A percentile compares a stretch with the other conserved stretches of the same genome.
phyloP scores from a whole-genome alignment of 345 rosid species.

The Eucalyptus guilfoylei region DNA sequence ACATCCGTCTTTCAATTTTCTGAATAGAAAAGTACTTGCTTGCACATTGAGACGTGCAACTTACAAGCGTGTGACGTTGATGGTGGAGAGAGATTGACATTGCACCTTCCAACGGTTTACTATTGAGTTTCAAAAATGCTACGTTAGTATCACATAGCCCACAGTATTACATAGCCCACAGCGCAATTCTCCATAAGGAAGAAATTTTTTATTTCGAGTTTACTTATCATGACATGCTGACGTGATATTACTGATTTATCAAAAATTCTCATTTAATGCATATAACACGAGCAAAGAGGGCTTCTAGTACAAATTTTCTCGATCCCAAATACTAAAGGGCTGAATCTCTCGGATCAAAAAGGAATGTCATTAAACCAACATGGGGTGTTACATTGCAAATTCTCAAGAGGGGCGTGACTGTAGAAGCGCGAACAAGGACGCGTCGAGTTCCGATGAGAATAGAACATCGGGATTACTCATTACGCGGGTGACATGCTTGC shows the following conservation, averaged over 20 bases:
- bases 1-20: not conserved
- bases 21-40: not conserved
- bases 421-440: not conserved
- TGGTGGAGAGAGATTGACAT: not conserved
- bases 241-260: rapidly evolving
- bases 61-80: not conserved
- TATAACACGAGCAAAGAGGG: too few relatives aligned
- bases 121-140: not conserved
- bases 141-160: too few relatives aligned
- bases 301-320: not conserved
- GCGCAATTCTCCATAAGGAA: not conserved
- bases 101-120: not conserved
- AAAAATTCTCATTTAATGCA: too few relatives aligned
- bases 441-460: rapidly evolving
- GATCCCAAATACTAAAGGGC: not conserved
- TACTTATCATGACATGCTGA: not conserved
- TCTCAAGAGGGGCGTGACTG: not conserved
- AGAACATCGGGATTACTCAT: not conserved
- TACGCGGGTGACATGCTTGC: not conserved
- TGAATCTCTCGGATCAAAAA: not conserved
- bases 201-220: too few relatives aligned
- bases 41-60: not conserved
- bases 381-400: not conserved
- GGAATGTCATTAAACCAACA: not conserved
- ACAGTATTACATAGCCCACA: not conserved